Evolutionary conservation across 495 filamentous ascomycete species (phyloP), one percentile per base, ranked within the genome.

Genomic region (Hypoxylon lenormandii): DNA sequence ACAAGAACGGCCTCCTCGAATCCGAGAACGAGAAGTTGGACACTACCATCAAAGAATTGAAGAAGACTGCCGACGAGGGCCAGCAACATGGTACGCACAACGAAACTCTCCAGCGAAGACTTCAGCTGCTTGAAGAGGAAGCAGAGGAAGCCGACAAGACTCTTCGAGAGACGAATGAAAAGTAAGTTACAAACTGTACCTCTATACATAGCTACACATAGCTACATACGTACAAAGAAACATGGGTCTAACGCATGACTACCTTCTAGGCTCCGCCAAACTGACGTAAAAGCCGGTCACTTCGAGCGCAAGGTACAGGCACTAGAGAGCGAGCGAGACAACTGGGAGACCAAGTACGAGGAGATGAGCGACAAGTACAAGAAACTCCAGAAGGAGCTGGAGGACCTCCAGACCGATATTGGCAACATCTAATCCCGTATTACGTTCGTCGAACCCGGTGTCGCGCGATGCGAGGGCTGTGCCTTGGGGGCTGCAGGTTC

Each of bases 271-370:
- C 92, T 98, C 74, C 93, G 96, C 74, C 94, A 96, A 82, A 97
- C 95, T 80, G 95, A 98, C 79, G 93, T 98, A 82, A 97, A 97
- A 84, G 93, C 95, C 77, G 96, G 94, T 65, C 95, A 99, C 86
- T 97, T 93, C 82, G 96, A 98, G 83, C 96, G 96, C 84, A 97
- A 99, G 84, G 95, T 99, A 67, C 91, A 96, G 78, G 96, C 94
- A 71, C 88, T 99, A 67, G 95, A 99, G 81, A 80, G 84, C 60
- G 86, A 92, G 72, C 89, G 91, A 67, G 92, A 97, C 79, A 84
- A 92, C 78, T 97, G 93, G 93, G 96, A 98, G 84, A 74, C 82
- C 80, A 97, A 98, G 84, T 98, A 94, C 80, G 96, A 97, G 82
- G 95, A 97, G 77, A 93, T 95, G 88, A 75, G 87, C 64, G 90